Conservation (phyloP, 2,329 filamentous ascomycete species). For the Aureobasidium sp. region DNA sequence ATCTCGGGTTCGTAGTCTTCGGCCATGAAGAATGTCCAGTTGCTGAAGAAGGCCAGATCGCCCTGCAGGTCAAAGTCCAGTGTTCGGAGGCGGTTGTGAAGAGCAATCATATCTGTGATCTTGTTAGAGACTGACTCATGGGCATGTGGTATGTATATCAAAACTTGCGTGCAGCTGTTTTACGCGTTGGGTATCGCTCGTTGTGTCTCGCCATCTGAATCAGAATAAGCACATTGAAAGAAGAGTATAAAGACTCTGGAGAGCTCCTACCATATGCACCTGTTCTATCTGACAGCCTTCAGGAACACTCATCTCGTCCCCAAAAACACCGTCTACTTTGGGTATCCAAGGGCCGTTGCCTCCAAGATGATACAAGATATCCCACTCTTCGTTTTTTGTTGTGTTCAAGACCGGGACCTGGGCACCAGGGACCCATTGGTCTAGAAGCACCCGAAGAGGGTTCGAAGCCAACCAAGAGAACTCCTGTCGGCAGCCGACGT, state of each 20-base stretch:
- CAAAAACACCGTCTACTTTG: conserved; percentile 37
- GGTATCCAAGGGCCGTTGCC: conserved; percentile 52
- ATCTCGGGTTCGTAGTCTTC: conserved; percentile 41
- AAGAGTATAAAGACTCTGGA: background rate
- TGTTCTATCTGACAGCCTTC: conserved; percentile 47
- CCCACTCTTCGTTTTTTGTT: conserved; percentile 31
- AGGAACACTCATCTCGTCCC: conserved; percentile 38
- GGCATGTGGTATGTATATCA: background rate
- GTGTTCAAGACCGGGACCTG: background rate
- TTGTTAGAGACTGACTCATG: background rate
- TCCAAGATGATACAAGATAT: conserved; percentile 47
- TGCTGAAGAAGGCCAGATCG: conserved; percentile 47
- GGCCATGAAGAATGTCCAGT: conserved; percentile 49
- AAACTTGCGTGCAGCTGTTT: conserved; percentile 33
- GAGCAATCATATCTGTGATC: conserved; percentile 38
- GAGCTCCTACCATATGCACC: conserved; percentile 47
- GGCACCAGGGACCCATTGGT: background rate
- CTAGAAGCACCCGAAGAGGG: background rate
- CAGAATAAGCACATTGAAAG: background rate
- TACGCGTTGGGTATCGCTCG: conserved; percentile 49
- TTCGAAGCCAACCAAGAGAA: background rate
- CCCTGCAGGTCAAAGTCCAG: conserved; percentile 39
- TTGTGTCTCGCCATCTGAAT: conserved; percentile 50
- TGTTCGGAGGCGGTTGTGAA: conserved; percentile 42
- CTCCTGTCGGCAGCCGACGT: background rate